Evolutionary conservation across 805 yeast genomes (phyloP), one percentile per base, ranked within the genome.

Genomic region (Wickerhamiella azyma): DNA sequence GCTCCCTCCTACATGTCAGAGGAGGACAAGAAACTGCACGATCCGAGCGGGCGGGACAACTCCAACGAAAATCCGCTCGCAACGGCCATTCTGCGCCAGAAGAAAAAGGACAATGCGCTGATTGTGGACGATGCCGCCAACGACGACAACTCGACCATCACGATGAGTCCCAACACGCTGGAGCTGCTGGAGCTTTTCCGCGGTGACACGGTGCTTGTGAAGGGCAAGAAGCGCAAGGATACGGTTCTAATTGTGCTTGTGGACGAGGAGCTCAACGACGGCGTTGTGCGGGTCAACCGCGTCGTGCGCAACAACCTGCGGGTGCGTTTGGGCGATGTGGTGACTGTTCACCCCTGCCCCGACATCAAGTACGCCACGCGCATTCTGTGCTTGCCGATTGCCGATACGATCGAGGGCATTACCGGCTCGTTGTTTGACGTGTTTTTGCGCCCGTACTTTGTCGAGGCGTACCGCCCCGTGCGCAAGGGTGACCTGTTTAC

Each of bases 381-480:
- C 66, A 89, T 92, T 59, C 81, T 94, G 9, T 95, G 89, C 40
- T 71, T 92, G 66, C 98, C 99, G 48, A 84, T 92, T 61, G 94
- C 96, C 50, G 98, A 92, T 62, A 88, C 98, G 46, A 89, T 92
- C 54, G 98, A 92, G 69, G 98, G 98, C 52, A 74, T 92, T 50
- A 92, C 96, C 13, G 98, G 98, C 52, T 85, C 95, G 9, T 70
- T 92, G 55, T 92, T 92, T 57, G 99, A 92, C 60, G 95, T 88
- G 19, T 92, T 81, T 70, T 75, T 92, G 64, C 92, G 92, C 69
- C 98, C 98, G 36, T 92, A 92, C 70, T 92, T 92, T 63, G 96
- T 92, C 39, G 99, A 92, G 68, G 96, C 98, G 48, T 92, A 92
- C 68, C 81, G 98, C 68, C 98, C 98, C 3, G 96, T 92, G 35